These are phyloP conservation scores for Sporormia fimetaria DNA, from an alignment of 495 filamentous ascomycete species.

Conservation along the genomic window DNA sequence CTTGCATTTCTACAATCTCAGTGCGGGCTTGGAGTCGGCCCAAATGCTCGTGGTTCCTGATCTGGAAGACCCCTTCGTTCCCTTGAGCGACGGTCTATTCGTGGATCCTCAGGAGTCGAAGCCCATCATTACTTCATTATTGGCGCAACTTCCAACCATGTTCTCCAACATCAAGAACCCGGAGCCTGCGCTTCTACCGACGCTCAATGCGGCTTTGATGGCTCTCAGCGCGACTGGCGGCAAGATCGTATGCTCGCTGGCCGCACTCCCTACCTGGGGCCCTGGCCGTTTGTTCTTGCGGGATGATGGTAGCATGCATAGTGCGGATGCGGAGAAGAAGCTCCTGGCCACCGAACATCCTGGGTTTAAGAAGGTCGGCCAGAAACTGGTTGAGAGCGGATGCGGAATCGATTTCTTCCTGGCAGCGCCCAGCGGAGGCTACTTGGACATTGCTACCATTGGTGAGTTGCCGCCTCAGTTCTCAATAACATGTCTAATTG, in stretches of 20 bases:
- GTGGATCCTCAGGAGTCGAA: conserved; percentile 92
- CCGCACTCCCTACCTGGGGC: conserved; percentile 78
- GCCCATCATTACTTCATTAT: conserved; percentile 71
- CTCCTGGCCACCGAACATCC: conserved; percentile 83
- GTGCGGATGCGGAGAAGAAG: conserved; percentile 83
- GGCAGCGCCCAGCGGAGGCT: conserved; percentile 76
- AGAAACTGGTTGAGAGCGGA: conserved; percentile 78
- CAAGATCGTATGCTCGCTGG: conserved; percentile 80
- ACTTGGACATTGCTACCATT: conserved; percentile 89
- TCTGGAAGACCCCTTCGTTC: conserved; percentile 92
- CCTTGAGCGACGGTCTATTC: conserved; percentile 82
- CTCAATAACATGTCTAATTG: not conserved
- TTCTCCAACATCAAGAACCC: conserved; percentile 81
- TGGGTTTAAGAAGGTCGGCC: conserved; percentile 68
- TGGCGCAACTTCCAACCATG: conserved; percentile 66
- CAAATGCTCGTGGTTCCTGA: conserved; percentile 99
- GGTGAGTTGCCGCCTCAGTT: conserved; percentile 42
- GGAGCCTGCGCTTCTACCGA: conserved; percentile 74
- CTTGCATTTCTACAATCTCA: conserved; percentile 94
- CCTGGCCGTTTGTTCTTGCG: conserved; percentile 72
- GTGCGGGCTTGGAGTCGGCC: conserved; percentile 67
- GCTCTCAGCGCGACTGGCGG: conserved; percentile 79
- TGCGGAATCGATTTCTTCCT: conserved; percentile 91
- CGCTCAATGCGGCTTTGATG: conserved; percentile 66
- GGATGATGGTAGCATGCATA: conserved; percentile 77